Percentiles rank a stretch among this genome's conserved stretches.
These are phyloP conservation scores for Chrysochromulina parva DNA, from an alignment of 78 protist genomes.

Conservation along the genomic window DNA sequence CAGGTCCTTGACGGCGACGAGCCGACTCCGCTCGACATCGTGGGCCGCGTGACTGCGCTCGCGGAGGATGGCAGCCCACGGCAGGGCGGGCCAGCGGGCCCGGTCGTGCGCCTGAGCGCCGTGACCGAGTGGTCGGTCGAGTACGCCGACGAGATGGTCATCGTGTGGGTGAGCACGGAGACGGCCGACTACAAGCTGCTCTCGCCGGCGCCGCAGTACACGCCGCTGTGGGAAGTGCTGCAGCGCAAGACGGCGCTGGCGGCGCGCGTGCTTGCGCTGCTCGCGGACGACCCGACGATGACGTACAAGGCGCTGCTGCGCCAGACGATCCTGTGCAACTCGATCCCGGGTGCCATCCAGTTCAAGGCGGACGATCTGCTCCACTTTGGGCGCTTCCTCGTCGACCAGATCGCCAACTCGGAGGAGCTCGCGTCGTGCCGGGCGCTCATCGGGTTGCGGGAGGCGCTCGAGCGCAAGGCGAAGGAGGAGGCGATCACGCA, in stretches of 20 bases:
- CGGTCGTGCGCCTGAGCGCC: background rate
- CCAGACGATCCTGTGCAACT: background rate
- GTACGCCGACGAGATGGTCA: background rate
- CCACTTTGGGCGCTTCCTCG: background rate
- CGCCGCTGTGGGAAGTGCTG: background rate
- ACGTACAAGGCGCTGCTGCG: background rate
- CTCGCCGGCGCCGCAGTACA: background rate
- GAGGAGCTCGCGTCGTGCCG: background rate
- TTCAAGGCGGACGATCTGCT: background rate
- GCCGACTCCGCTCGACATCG: background rate
- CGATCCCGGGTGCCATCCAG: background rate
- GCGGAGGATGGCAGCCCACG: background rate
- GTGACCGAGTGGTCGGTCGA: background rate
- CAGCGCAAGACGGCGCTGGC: conserved; percentile 1
- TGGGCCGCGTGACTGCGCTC: background rate
- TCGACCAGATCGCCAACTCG: background rate
- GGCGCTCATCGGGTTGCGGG: background rate
- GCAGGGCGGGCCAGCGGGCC: background rate
- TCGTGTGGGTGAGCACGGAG: background rate
- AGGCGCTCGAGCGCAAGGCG: background rate
- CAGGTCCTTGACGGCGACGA: background rate
- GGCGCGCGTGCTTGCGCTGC: background rate
- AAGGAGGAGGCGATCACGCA: background rate
- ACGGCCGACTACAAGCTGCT: background rate
- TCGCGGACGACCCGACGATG: background rate